A percentile compares a stretch with the other conserved stretches of the same genome.
phyloP scores from a whole-genome alignment of 805 yeast species.

The Saccharomyces jurei region DNA sequence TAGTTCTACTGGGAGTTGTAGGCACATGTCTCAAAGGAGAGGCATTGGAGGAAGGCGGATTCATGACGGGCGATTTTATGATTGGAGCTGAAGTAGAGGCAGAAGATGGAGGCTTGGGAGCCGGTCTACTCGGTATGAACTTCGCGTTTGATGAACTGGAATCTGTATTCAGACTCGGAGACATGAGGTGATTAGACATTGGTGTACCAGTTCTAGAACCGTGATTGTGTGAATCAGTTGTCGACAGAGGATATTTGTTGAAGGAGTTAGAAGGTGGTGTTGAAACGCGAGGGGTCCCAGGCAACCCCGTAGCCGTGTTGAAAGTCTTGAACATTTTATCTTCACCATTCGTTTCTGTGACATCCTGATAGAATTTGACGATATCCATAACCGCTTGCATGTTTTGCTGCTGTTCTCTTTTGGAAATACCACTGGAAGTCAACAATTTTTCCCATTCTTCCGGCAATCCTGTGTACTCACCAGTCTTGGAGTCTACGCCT shows the following conservation, averaged over 20 bases:
- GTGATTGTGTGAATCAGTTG: constrained; percentile 4
- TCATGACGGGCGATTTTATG: background rate
- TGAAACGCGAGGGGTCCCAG: background rate
- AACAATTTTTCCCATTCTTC: constrained; percentile 84
- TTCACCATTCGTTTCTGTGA: constrained; percentile 35
- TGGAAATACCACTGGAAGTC: constrained; percentile 79
- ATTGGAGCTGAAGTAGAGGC: background rate
- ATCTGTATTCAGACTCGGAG: constrained; percentile 15
- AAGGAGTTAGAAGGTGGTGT: background rate
- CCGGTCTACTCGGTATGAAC: constrained; percentile 60
- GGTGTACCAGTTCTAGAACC: constrained; percentile 15
- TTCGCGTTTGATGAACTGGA: constrained; percentile 17
- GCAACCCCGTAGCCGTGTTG: constrained; percentile 11
- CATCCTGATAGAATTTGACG: constrained; percentile 74
- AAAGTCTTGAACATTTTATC: constrained; percentile 36
- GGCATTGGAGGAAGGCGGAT: constrained; percentile 4
- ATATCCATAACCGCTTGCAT: constrained; percentile 93
- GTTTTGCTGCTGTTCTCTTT: constrained; percentile 79
- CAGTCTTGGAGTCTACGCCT: constrained; percentile 75
- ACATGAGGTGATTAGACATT: constrained; percentile 5
- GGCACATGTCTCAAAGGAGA: constrained; percentile 10
- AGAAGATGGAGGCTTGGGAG: constrained; percentile 49
- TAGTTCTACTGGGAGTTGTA: constrained; percentile 10
- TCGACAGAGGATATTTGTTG: constrained; percentile 2
- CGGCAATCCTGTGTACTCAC: constrained; percentile 87